Conservation (phyloP, 208 protist species). For the Crithidia brevicula region DNA sequence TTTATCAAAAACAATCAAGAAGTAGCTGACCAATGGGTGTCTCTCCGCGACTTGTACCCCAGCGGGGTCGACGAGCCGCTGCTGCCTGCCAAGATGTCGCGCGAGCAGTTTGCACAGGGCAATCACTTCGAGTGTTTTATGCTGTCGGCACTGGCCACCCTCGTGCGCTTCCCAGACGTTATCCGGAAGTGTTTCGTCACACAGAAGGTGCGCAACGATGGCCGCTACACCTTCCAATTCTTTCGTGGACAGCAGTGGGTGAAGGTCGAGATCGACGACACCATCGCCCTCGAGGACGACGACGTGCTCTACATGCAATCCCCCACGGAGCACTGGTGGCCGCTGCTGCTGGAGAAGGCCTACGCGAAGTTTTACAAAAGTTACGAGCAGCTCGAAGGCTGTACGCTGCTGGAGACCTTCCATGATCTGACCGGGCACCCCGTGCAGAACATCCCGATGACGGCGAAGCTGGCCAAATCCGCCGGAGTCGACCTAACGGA, state of each 20-base stretch:
- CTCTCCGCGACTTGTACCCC: constrained; percentile 76
- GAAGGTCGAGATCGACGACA: constrained; percentile 84
- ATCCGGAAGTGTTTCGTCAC: constrained; percentile 86
- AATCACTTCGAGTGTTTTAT: constrained; percentile 89
- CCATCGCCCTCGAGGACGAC: constrained; percentile 57
- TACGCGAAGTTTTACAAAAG: constrained; percentile 90
- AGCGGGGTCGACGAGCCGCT: constrained; percentile 50
- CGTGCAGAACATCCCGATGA: constrained; percentile 73
- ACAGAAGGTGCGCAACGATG: constrained; percentile 74
- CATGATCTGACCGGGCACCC: constrained; percentile 83
- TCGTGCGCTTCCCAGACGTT: constrained; percentile 70
- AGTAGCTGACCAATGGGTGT: constrained; percentile 65
- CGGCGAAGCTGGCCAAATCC: constrained; percentile 61
- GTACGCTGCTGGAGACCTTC: constrained; percentile 72
- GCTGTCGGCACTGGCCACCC: constrained; percentile 64
- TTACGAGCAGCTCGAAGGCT: constrained; percentile 80
- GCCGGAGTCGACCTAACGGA: constrained; percentile 52
- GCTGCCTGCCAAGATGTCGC: constrained; percentile 57
- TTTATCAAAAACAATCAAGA: constrained; percentile 71
- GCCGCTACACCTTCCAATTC: constrained; percentile 88
- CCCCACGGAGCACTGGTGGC: constrained; percentile 83
- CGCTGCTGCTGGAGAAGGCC: constrained; percentile 90
- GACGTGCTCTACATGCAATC: constrained; percentile 68
- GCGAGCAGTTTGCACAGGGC: constrained; percentile 78
- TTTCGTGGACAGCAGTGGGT: constrained; percentile 74